These are phyloP conservation scores for Cicer yamashitae DNA, from an alignment of 306 rosid genomes.

Conservation along the genomic window DNA sequence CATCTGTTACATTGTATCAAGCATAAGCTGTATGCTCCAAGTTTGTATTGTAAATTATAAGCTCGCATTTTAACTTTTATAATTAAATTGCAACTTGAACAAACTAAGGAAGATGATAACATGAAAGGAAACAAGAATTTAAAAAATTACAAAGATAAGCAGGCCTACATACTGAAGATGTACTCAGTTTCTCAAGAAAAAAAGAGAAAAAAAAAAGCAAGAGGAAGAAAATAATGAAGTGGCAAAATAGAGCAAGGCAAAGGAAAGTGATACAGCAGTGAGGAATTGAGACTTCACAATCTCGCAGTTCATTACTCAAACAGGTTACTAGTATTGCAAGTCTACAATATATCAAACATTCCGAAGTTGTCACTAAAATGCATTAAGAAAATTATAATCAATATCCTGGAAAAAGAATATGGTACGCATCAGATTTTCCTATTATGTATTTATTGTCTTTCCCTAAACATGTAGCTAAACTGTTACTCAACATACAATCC, in stretches of 20 bases:
- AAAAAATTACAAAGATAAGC: neutral
- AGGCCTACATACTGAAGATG: neutral
- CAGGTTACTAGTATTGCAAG: neutral
- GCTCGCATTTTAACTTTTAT: constrained; percentile 13
- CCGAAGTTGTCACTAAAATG: neutral
- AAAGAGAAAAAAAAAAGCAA: neutral
- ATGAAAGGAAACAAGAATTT: constrained; percentile 9
- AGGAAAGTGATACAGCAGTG: neutral
- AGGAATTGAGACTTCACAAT: constrained; percentile 1
- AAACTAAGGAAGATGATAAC: constrained; percentile 13
- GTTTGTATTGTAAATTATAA: neutral
- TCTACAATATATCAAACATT: constrained; percentile 9
- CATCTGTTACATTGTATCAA: constrained; percentile 32
- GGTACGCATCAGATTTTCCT: neutral
- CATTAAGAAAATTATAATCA: constrained; percentile 20
- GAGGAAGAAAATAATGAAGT: neutral
- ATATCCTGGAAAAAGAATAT: constrained; percentile 4
- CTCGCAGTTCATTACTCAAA: constrained; percentile 20
- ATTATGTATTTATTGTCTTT: neutral
- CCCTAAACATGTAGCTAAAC: neutral
- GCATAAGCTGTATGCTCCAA: constrained; percentile 24
- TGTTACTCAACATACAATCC: neutral
- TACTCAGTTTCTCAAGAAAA: neutral
- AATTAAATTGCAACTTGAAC: constrained; percentile 16
- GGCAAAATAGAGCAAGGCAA: neutral